Conservation (phyloP, 208 protist species). For the Crithidia brevicula region DNA sequence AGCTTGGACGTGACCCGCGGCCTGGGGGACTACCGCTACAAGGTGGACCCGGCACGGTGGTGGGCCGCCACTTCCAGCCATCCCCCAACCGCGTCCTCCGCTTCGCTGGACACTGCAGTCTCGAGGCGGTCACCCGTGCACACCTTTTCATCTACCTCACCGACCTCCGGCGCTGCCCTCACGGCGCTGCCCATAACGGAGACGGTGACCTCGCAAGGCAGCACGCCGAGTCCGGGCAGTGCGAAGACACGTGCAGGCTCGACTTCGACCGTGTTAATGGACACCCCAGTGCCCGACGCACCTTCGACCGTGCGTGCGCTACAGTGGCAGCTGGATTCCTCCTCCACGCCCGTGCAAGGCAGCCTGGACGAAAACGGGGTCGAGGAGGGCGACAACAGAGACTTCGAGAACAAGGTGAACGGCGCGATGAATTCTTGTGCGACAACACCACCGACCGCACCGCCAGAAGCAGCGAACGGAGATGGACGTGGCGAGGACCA, state of each 20-base stretch:
- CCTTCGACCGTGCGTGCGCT: constrained; percentile 6
- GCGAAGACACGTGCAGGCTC: too few species aligned
- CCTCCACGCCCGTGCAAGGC: constrained; percentile 5
- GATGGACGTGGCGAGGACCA: too few species aligned
- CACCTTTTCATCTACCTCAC: too few species aligned
- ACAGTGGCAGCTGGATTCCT: constrained; percentile 16
- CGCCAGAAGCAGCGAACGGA: too few species aligned
- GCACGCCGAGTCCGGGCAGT: too few species aligned
- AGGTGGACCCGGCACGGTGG: constrained; percentile 53
- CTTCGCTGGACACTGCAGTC: too few species aligned
- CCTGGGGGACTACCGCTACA: constrained; percentile 68
- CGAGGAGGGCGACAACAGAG: not conserved
- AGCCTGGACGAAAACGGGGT: not conserved
- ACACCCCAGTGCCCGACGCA: not conserved
- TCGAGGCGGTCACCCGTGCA: too few species aligned
- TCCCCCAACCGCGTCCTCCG: too few species aligned
- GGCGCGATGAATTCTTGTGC: not conserved
- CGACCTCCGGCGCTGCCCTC: too few species aligned
- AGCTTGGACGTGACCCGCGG: constrained; percentile 70
- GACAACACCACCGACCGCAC: too few species aligned
- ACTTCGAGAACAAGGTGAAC: not conserved
- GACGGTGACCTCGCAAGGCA: not conserved
- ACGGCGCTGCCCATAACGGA: too few species aligned
- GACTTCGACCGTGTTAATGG: not conserved
- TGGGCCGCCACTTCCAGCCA: constrained; percentile 17